Evolutionary conservation across 495 filamentous ascomycete genomes (phyloP), one percentile per base, ranked within the genome.

Genomic region (Podospora pseudocomata): DNA sequence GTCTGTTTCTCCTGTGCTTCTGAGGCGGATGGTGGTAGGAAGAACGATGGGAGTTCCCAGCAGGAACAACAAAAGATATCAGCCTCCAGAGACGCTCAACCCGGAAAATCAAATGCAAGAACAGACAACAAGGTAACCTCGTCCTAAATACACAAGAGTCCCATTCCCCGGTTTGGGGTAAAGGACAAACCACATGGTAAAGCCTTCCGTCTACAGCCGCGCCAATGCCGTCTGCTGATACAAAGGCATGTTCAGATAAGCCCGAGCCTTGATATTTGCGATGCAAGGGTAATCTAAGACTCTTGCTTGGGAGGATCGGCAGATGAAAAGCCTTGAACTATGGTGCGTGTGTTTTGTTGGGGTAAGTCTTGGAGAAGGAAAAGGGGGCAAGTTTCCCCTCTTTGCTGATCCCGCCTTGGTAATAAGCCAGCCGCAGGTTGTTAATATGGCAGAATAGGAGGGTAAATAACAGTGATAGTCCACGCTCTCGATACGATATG

Each of bases 381-480:
- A 49, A 49, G 39, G 9, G 13, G 9, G 39, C 39, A 49, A 13
- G 39, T 13, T 49, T 49, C 39, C 39, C 39, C 39, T 49, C 39
- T 49, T 49, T 49, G 39, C 39, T 6, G 39, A 49, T 49, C 39
- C 39, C 39, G 39, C 39, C 39, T 49, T 49, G 39, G 39, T 49
- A 49, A 49, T 49, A 49, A 49, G 5, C 39, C 39, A 49, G 39
- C 39, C 39, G 39, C n/a, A 28, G 23, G 26, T 23, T 59, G 56
- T 1, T 23, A 67, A 67, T 67, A 32, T 67, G 65, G 65, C 56
- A 67, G 57, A 67, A 67, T 61, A 44, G 56, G 65, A 56, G 65
- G 23, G 9, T 44, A 60, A 60, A 23, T 49, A 49, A 49, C 39
- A 49, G 15, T 18, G 26, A 61, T 61, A 61, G 26, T 23, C 27